Evolutionary conservation across 2,329 filamentous ascomycete genomes (phyloP).

Genomic region (Daldinia sp.): DNA sequence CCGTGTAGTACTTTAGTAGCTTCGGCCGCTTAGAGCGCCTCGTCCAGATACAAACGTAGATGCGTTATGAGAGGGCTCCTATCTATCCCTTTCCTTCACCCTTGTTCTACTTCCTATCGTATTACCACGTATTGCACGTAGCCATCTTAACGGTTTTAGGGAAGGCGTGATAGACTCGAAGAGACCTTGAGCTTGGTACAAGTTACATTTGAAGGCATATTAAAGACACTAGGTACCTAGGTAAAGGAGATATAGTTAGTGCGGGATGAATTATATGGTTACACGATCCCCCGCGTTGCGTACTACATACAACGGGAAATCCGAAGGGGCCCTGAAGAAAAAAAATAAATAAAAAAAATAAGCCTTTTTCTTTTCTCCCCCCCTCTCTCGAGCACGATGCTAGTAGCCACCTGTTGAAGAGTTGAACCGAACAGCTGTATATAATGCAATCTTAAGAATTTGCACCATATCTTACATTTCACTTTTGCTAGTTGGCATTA

Average conservation of each 20-base stretch:
- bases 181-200: slow-evolving; percentile 3
- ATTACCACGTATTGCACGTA: slow-evolving; percentile 8
- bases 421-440: background rate
- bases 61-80: background rate
- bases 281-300: slow-evolving; percentile 17
- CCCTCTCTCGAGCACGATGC: too few relatives aligned
- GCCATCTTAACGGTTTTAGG: background rate
- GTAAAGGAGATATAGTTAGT: too few relatives aligned
- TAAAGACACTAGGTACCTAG: too few relatives aligned
- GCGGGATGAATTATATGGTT: slow-evolving; percentile 2
- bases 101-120: slow-evolving; percentile 3
- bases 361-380: too few relatives aligned
- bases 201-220: too few relatives aligned
- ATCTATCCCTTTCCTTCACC: background rate
- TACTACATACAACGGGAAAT: slow-evolving; percentile 22
- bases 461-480: too few relatives aligned
- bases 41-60: slow-evolving; percentile 21
- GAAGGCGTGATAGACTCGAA: background rate
- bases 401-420: background rate
- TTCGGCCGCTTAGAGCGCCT: slow-evolving; percentile 31
- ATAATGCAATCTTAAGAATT: too few relatives aligned
- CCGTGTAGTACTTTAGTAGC: slow-evolving; percentile 19
- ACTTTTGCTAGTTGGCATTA: too few relatives aligned
- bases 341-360: too few relatives aligned
- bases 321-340: slow-evolving; percentile 19